A percentile compares a stretch with the other conserved stretches of the same genome.
phyloP scores from a whole-genome alignment of 1,284 basidiomycete genomes.

The Cryptococcus jaspeensis region DNA sequence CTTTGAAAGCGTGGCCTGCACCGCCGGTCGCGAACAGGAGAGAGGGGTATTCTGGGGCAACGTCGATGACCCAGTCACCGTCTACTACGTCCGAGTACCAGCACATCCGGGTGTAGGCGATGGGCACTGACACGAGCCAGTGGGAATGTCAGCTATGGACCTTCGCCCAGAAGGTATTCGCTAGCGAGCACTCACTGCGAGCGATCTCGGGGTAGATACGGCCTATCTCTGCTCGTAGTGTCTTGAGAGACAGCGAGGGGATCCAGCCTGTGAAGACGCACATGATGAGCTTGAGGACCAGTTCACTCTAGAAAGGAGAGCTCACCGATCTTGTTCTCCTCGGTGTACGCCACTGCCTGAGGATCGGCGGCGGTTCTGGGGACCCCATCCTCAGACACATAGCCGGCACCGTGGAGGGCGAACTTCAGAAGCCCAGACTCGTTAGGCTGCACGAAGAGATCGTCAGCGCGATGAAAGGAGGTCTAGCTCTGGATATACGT shows the following conservation, averaged over 20 bases:
- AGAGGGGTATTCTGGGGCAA: conserved; percentile 59
- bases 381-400: conserved; percentile 53
- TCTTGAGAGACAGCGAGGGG: conserved; percentile 58
- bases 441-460: conserved; percentile 60
- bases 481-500: conserved; percentile 30
- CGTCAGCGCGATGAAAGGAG: background rate
- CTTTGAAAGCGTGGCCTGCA: conserved; percentile 81
- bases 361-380: conserved; percentile 38
- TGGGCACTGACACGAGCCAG: conserved; percentile 52
- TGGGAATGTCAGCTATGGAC: background rate
- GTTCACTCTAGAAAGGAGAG: background rate
- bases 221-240: conserved; percentile 59
- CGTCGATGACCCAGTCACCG: conserved; percentile 75
- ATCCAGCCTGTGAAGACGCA: conserved; percentile 53
- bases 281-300: conserved; percentile 1
- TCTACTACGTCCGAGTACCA: conserved; percentile 63
- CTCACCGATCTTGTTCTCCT: conserved; percentile 19
- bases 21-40: conserved; percentile 72
- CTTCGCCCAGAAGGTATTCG: background rate
- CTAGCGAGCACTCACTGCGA: conserved; percentile 44
- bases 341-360: conserved; percentile 21
- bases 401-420: conserved; percentile 68
- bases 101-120: conserved; percentile 70
- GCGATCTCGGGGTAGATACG: conserved; percentile 70
- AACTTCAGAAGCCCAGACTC: conserved; percentile 68